Conservation (phyloP, 352 stramenopile species). For the Saprolegnia diclina region DNA sequence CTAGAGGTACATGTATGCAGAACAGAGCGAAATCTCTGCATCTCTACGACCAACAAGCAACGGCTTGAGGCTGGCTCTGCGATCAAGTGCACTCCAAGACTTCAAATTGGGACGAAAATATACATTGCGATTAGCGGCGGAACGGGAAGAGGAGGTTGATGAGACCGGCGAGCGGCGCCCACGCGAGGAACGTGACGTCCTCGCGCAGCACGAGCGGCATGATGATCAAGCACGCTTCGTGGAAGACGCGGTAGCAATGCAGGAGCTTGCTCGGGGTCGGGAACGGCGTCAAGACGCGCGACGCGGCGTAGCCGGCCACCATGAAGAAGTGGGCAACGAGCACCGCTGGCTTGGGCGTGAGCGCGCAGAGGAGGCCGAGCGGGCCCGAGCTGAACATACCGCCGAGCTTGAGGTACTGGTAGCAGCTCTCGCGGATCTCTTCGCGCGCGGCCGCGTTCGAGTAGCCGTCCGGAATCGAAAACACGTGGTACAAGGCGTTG, state of each 20-base stretch:
- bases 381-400: conserved; percentile 39
- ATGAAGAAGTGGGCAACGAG: conserved; percentile 44
- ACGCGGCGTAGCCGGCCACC: conserved; percentile 35
- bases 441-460: conserved; percentile 26
- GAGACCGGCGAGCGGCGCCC: conserved; percentile 31
- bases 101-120: conserved; percentile 3
- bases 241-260: conserved; percentile 34
- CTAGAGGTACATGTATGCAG: too few species aligned
- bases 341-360: conserved; percentile 37
- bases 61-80: too few species aligned
- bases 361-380: conserved; percentile 37
- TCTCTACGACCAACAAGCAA: too few species aligned
- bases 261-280: conserved; percentile 26
- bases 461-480: conserved; percentile 26
- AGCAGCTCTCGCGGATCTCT: conserved; percentile 39
- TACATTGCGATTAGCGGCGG: conserved; percentile 12
- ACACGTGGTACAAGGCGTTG: conserved; percentile 41
- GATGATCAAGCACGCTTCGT: conserved; percentile 42
- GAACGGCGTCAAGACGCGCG: conserved; percentile 32
- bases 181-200: conserved; percentile 34
- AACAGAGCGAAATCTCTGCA: too few species aligned
- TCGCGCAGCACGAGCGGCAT: conserved; percentile 41
- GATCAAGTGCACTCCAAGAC: too few species aligned
- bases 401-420: conserved; percentile 41
- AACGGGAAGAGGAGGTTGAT: conserved; percentile 45